Conservation (phyloP, 305 asterid genomes). For the Fraxinus velutina region DNA sequence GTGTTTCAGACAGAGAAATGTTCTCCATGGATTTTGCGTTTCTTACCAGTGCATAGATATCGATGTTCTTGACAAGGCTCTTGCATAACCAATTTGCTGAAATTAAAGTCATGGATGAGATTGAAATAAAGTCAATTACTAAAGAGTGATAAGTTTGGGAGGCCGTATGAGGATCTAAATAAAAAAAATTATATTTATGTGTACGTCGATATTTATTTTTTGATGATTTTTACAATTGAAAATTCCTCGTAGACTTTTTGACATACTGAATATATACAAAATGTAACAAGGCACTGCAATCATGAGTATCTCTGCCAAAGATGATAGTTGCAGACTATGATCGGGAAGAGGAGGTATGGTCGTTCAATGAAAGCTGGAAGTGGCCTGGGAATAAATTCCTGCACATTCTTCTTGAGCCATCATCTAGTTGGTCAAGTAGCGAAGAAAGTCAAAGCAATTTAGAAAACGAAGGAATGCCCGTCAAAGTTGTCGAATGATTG, state of each 20-base stretch:
- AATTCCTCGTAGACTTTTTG: not conserved
- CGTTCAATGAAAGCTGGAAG: not conserved
- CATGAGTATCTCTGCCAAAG: not conserved
- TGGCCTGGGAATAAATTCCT: not conserved
- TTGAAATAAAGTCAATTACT: not conserved
- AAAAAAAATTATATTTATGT: not conserved
- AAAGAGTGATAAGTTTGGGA: not conserved
- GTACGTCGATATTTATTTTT: not conserved
- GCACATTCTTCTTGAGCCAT: not conserved
- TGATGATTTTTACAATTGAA: not conserved
- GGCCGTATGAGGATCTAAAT: not conserved
- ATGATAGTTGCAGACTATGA: not conserved
- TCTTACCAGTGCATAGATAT: not conserved
- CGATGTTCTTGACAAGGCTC: not conserved
- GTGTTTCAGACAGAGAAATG: not conserved
- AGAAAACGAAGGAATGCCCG: not conserved
- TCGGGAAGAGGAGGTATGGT: not conserved
- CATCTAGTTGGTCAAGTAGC: not conserved
- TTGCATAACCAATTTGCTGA: not conserved
- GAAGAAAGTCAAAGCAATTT: not conserved
- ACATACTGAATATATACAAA: not conserved
- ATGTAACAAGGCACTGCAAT: not conserved
- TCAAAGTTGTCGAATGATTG: not conserved
- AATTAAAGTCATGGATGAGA: not conserved
- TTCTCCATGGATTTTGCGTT: not conserved